Evolutionary conservation across 352 stramenopile genomes (phyloP), one percentile per base, ranked within the genome.

Genomic region (Peronosclerospora sorghi): DNA sequence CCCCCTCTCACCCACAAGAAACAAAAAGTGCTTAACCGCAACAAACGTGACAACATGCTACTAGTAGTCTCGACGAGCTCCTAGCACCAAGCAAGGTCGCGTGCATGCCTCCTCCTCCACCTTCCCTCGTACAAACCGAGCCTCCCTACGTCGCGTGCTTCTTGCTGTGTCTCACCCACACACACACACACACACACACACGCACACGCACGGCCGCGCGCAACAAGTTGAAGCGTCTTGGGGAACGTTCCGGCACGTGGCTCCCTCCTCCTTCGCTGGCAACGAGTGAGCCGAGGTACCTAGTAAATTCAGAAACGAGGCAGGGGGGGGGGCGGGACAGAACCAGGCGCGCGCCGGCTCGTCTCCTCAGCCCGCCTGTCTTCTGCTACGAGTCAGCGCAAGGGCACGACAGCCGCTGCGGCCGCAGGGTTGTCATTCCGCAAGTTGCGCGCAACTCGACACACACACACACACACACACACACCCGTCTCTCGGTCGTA

Each of bases 371-470:
- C 14, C 7, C 34, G 39, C 39, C 41, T 54, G 42, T 48, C 48
- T 48, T 44, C 37, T 26, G 45, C 27, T 38, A 41, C 23, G 42
- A 48, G n/a, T 13, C 8, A 19, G 51, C 44, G 63, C 59, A 48
- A 63, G 40, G 41, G 52, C 38, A 63, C 66, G 59, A 77, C 66
- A 77, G 53, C 53, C 47, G 50, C 53, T 56, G 30, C 29, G 44
- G 29, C 41, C 41, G 47, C 45, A 45, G 20, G 57, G 50, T 68
- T 65, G 66, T 67, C 66, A 78, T 78, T 78, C 62, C 47, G 52
- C 49, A 78, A 74, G 60, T 74, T 78, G 63, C 66, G 54, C 18
- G 43, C 57, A 60, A 60, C 52, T 61, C 49, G 41, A 53, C 65
- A 71, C 48, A 40, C 44, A 54, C 37, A 47, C 44, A 53, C 65